Conservation (phyloP, 2,329 filamentous ascomycete genomes). For the Pseudocercospora macadamiae region DNA sequence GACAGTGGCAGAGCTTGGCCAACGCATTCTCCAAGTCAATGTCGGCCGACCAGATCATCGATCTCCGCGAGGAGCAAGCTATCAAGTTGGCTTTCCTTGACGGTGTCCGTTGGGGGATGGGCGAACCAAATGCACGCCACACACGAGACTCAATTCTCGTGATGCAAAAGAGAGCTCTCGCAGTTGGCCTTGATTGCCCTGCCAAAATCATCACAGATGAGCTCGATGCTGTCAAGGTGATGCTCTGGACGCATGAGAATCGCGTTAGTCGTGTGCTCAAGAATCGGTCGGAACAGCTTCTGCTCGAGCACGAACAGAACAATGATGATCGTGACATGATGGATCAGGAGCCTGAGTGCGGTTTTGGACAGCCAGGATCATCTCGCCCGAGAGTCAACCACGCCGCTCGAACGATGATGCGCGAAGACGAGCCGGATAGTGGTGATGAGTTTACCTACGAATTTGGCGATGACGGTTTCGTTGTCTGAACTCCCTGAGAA, state of each 20-base stretch:
- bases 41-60: neutral
- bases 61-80: neutral
- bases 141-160: slow-evolving; percentile 1
- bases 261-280: neutral
- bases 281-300: neutral
- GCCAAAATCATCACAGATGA: slow-evolving; percentile 14
- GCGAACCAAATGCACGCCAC: slow-evolving; percentile 15
- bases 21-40: neutral
- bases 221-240: slow-evolving; percentile 10
- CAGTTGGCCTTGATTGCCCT: slow-evolving; percentile 16
- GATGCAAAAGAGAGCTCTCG: slow-evolving; percentile 14
- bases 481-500: no score
- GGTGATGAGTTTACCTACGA: neutral
- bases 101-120: slow-evolving; percentile 15
- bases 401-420: neutral
- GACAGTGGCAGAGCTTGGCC: neutral
- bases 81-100: slow-evolving; percentile 20
- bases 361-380: neutral
- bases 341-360: no score
- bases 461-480: no score
- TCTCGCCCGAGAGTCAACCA: neutral
- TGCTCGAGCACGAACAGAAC: neutral
- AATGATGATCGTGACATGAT: neutral
- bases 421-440: neutral
- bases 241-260: neutral